Base-by-base conservation (phyloP, 305 asterid genomes). In the Fraxinus latifolia region DNA sequence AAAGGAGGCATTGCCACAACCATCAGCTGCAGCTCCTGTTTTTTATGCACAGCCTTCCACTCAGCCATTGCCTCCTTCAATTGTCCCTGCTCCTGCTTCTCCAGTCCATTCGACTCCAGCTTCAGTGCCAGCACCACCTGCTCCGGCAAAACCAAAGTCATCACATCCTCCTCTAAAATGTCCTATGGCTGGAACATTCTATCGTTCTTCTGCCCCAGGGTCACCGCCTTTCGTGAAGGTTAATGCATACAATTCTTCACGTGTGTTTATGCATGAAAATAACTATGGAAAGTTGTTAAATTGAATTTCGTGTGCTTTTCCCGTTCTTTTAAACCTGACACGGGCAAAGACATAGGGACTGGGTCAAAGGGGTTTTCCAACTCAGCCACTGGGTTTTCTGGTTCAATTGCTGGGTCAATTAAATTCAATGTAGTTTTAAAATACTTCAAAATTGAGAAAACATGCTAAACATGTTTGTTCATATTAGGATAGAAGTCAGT, bases 121-220 rank as follows among this genome's bases (percentile, higher is more conserved):
- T 78, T 23, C 90, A 47, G 33, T 34, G n/a, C 80, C 68, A 17
- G 36, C 89, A 12, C 82, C 81, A 7, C 70, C 77, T 60, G 80
- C 90, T 60, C 85, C 85, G 68, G 39, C 87, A 74, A 85, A 81
- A 37, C 81, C 88, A 74, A 87, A 84, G 81, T 90, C 90, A 3
- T 84, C 90, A 62, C 86, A 81, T 78, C 91, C 91, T 32, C 91
- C 90, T 68, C 82, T 88, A 23, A 87, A 84, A 85, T 87, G 87
- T 42, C 93, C 93, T 62, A 90, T 90, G 93, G 88, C 93, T 25
- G 91, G 93, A 84, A 90, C 65, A 80, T 87, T 90, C 65, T 88
- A 90, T 73, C 90, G 89, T 37, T 74, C 83, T 62, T 86, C 91
- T 32, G 89, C 89, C 29, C 91, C 93, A n/a, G 89, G 93, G 55